These are phyloP conservation scores for Guyanaporus albipodus DNA, from an alignment of 768 basidiomycete genomes.

Conservation along the genomic window DNA sequence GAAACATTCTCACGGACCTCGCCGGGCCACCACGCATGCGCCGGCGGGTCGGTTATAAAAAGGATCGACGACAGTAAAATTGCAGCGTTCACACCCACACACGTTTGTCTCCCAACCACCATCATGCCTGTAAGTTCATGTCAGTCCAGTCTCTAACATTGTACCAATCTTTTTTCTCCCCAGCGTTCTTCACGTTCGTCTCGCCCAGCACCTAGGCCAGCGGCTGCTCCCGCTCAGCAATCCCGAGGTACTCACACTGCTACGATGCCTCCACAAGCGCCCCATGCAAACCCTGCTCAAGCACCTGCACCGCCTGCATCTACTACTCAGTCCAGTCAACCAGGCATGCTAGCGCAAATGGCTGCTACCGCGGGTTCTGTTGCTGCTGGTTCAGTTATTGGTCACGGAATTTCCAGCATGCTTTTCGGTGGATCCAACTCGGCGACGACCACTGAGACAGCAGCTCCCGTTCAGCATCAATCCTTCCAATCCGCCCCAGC, in stretches of 20 bases:
- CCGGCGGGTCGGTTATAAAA: conserved; percentile 18
- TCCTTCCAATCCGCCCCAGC: conserved; percentile 42
- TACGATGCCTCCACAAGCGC: conserved; percentile 40
- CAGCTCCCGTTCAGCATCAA: conserved; percentile 45
- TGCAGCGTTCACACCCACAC: conserved; percentile 1
- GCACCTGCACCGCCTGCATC: conserved; percentile 38
- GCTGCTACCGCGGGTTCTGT: conserved; percentile 89
- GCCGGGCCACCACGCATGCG: conserved; percentile 19
- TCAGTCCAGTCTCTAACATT: conserved; percentile 42
- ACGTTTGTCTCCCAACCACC: conserved; percentile 18
- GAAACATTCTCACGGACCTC: conserved; percentile 14
- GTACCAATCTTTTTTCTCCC: not conserved
- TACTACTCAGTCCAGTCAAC: conserved; percentile 43
- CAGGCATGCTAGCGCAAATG: conserved; percentile 80
- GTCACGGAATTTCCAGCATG: conserved; percentile 88
- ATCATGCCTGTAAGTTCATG: conserved; percentile 47
- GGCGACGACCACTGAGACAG: conserved; percentile 42
- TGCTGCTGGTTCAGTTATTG: conserved; percentile 82
- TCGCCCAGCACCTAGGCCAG: conserved; percentile 52
- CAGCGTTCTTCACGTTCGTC: conserved; percentile 80
- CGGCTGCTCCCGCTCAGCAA: conserved; percentile 46
- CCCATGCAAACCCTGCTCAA: conserved; percentile 42
- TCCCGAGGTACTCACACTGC: conserved; percentile 47
- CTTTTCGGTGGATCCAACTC: conserved; percentile 71
- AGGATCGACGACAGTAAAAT: conserved; percentile 15